A percentile compares a stretch with the other conserved stretches of the same genome.
phyloP scores from a whole-genome alignment of 495 filamentous ascomycete genomes.

The Tetracladium marchalianum region DNA sequence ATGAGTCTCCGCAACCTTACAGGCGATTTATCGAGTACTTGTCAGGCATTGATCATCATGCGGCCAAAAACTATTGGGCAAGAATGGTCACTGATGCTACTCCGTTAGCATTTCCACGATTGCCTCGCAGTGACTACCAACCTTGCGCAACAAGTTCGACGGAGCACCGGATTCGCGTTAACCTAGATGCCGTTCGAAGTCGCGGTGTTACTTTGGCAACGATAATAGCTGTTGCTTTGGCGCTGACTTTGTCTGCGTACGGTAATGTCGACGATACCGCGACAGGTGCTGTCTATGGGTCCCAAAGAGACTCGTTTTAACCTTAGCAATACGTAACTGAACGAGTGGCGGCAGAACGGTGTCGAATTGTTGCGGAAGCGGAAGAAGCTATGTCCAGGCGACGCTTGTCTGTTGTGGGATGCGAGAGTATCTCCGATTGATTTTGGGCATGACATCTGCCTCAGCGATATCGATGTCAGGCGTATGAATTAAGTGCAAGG shows the following conservation, averaged over 20 bases:
- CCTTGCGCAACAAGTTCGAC: too few species aligned
- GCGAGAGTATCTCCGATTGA: too few species aligned
- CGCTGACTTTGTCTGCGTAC: background rate
- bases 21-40: background rate
- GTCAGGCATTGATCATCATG: background rate
- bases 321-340: too few species aligned
- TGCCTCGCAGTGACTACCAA: background rate
- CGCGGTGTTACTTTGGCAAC: too few species aligned
- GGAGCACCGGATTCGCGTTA: too few species aligned
- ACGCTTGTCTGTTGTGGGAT: background rate
- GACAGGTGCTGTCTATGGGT: too few species aligned
- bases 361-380: too few species aligned
- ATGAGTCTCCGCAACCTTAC: background rate
- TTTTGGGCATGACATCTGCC: background rate
- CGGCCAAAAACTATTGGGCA: background rate
- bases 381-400: background rate
- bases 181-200: too few species aligned
- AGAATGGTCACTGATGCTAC: background rate
- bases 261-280: too few species aligned
- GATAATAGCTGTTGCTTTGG: too few species aligned
- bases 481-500: conserved; percentile 27
- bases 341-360: too few species aligned
- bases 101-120: background rate
- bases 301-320: too few species aligned
- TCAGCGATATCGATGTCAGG: conserved; percentile 25